phyloP scores from a whole-genome alignment of 192 early-diverging fungal species.

The Coemansia sp. region DNA sequence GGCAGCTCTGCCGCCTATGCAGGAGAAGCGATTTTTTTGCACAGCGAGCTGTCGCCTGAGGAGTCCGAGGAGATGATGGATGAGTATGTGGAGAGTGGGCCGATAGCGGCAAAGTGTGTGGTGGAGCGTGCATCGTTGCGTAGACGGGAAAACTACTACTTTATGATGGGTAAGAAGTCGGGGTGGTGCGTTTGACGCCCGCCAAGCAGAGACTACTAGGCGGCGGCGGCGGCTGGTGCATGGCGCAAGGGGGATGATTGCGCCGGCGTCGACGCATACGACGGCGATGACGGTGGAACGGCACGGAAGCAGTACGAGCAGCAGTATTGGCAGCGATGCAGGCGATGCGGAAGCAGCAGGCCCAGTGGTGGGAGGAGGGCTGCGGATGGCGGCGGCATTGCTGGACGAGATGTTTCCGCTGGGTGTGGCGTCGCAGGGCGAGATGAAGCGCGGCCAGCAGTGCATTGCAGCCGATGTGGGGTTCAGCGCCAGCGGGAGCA shows the following conservation, averaged over 20 bases:
- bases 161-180: conserved; percentile 53
- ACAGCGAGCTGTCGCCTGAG: conserved; percentile 14
- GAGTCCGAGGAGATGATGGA: neutral
- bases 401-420: conserved; percentile 30
- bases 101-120: conserved; percentile 43
- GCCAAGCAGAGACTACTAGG: neutral
- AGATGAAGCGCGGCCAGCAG: conserved; percentile 26
- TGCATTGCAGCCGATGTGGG: conserved; percentile 23
- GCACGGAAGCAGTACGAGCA: conserved; percentile 12
- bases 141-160: conserved; percentile 52
- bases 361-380: conserved; percentile 2
- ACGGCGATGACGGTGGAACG: neutral
- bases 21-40: neutral
- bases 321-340: conserved; percentile 1
- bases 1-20: conserved; percentile 19
- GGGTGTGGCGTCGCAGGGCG: conserved; percentile 49
- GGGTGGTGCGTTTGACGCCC: conserved; percentile 60
- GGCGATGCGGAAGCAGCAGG: neutral
- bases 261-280: neutral
- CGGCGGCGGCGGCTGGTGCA: neutral
- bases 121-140: conserved; percentile 44
- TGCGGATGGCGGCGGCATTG: conserved; percentile 31
- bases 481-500: conserved; percentile 15
- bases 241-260: too few relatives aligned
- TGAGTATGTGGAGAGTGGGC: conserved; percentile 6